phyloP scores from a whole-genome alignment of 1,284 basidiomycete species.

The Bothia castanella region DNA sequence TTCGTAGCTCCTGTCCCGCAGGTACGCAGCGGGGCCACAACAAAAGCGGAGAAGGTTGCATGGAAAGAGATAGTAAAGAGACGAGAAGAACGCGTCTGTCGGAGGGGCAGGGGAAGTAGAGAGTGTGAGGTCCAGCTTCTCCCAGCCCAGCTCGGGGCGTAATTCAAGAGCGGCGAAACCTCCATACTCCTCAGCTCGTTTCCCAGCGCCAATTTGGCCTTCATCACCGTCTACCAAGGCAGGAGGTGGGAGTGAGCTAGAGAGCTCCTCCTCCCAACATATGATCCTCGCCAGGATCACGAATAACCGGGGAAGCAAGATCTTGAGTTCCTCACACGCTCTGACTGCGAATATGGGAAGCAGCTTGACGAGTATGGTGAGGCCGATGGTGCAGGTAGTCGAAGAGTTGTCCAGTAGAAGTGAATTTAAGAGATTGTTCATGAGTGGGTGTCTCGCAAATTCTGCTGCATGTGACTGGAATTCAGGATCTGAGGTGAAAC shows the following conservation, averaged over 20 bases:
- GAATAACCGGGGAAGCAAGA: constrained; percentile 57
- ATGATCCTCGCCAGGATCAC: constrained; percentile 63
- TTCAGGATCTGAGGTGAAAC: constrained; percentile 50
- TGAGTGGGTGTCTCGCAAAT: constrained; percentile 60
- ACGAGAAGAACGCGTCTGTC: constrained; percentile 64
- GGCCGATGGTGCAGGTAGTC: constrained; percentile 57
- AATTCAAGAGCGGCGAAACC: constrained; percentile 35
- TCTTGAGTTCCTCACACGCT: constrained; percentile 51
- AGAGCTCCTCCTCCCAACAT: constrained; percentile 63
- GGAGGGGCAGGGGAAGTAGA: constrained; percentile 51
- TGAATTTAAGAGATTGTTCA: constrained; percentile 57
- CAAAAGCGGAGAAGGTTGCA: constrained; percentile 78
- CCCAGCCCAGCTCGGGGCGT: constrained; percentile 58
- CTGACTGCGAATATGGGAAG: constrained; percentile 70
- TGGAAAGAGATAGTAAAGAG: constrained; percentile 85
- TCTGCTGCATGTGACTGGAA: constrained; percentile 49
- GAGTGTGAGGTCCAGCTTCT: constrained; percentile 57
- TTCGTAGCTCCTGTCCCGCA: constrained; percentile 46
- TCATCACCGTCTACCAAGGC: constrained; percentile 37
- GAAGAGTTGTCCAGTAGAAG: constrained; percentile 70
- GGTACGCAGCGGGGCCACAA: constrained; percentile 59
- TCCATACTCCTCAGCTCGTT: constrained; percentile 30
- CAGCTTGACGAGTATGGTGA: constrained; percentile 62
- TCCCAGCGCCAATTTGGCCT: constrained; percentile 32
- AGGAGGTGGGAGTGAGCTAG: constrained; percentile 30